A percentile compares a stretch with the other conserved stretches of the same genome.
phyloP scores from a whole-genome alignment of 192 early-diverging fungal species.

The Backusella tuberculispora region DNA sequence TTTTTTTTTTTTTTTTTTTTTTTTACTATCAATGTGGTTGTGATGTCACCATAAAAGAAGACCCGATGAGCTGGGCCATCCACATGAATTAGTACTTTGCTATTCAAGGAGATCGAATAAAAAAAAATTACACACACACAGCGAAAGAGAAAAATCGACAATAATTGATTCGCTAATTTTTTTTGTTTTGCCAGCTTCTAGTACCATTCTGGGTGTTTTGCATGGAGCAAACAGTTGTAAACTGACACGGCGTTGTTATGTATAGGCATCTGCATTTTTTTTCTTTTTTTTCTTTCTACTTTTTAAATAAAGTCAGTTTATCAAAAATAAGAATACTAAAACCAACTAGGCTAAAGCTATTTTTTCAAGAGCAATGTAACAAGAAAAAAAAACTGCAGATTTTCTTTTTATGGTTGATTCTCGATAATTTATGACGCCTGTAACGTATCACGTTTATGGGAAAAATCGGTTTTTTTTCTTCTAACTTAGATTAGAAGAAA shows the following conservation, averaged over 20 bases:
- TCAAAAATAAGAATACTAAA: background rate
- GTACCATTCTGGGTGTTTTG: too few relatives aligned
- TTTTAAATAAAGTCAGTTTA: too few relatives aligned
- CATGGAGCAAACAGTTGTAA: too few relatives aligned
- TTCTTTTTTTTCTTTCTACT: too few relatives aligned
- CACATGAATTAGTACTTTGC: slow-evolving; percentile 9
- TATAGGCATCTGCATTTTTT: too few relatives aligned
- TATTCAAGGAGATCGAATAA: background rate
- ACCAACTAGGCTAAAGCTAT: background rate
- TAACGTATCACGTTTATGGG: background rate
- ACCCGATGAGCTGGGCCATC: background rate
- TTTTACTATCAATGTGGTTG: background rate
- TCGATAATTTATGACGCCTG: background rate
- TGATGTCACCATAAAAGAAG: slow-evolving; percentile 11
- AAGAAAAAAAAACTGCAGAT: slow-evolving; percentile 1
- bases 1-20: background rate
- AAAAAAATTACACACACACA: background rate
- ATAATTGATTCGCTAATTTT: background rate
- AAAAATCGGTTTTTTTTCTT: slow-evolving; percentile 1
- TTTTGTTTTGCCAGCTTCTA: background rate
- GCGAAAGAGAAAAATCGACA: too few relatives aligned
- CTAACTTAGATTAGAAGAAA: too few relatives aligned
- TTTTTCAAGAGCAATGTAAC: background rate
- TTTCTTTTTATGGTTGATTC: slow-evolving; percentile 13
- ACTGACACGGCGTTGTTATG: too few relatives aligned